phyloP scores from a whole-genome alignment of 148 eudicot genomes.

The Camellia granthamiana region DNA sequence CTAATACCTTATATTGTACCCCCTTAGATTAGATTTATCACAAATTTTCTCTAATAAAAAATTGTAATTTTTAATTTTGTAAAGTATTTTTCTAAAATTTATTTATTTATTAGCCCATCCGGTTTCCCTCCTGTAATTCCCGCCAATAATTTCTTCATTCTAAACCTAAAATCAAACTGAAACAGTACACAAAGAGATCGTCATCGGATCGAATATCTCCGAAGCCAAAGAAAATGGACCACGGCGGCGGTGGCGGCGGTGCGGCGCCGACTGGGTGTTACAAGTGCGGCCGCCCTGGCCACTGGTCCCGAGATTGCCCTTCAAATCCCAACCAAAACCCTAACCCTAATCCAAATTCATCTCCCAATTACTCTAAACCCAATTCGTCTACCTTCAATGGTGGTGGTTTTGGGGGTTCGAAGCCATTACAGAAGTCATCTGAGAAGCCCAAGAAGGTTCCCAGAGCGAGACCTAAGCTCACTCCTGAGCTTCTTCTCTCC shows the following conservation, averaged over 20 bases:
- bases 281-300: slow-evolving; percentile 98
- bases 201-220: neutral
- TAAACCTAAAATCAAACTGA: too few species aligned
- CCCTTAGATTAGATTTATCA: too few species aligned
- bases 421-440: slow-evolving; percentile 4
- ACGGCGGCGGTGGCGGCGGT: slow-evolving; percentile 30
- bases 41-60: too few species aligned
- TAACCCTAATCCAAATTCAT: slow-evolving; percentile 2
- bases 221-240: neutral
- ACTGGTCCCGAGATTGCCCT: slow-evolving; percentile 98
- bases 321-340: slow-evolving; percentile 35
- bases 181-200: too few species aligned
- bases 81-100: neutral
- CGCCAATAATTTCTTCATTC: slow-evolving; percentile 5
- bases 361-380: slow-evolving; percentile 5
- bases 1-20: too few species aligned
- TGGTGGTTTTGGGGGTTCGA: slow-evolving; percentile 7
- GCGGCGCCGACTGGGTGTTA: slow-evolving; percentile 89
- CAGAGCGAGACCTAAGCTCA: slow-evolving; percentile 66
- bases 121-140: slow-evolving; percentile 10
- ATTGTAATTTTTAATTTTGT: too few species aligned
- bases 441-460: slow-evolving; percentile 69
- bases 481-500: slow-evolving; percentile 74
- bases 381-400: slow-evolving; percentile 17
- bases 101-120: neutral